A percentile compares a stretch with the other conserved stretches of the same genome.
Evolutionary conservation across 129 eudicot species (phyloP).

Genomic region (Lactuca saligna): DNA sequence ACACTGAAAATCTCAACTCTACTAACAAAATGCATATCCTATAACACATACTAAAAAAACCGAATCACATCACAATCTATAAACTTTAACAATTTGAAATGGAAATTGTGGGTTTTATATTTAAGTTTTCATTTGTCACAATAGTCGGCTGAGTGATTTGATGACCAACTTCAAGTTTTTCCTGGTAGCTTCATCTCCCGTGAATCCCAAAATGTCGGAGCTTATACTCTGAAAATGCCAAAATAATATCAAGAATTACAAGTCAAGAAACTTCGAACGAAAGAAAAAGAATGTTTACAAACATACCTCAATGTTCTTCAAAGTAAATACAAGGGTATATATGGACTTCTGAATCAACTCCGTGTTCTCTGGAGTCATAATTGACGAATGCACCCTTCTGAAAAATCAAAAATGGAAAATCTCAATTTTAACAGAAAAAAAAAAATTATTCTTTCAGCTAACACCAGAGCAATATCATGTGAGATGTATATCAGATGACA

Average conservation of each 20-base stretch:
- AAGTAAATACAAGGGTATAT: conserved; percentile 72
- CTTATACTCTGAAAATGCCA: conserved; percentile 60
- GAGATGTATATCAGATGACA: not conserved
- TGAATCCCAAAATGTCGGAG: conserved; percentile 79
- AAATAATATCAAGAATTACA: not conserved
- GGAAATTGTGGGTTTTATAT: not conserved
- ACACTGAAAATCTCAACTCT: conserved; percentile 17
- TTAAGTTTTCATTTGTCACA: conserved; percentile 33
- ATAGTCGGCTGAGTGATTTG: conserved; percentile 72
- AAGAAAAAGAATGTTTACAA: not conserved
- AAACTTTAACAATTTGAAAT: conserved; percentile 18
- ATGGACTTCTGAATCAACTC: conserved; percentile 84
- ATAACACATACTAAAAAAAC: conserved; percentile 24
- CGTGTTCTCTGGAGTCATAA: conserved; percentile 87
- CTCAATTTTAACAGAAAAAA: not conserved
- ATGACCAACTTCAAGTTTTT: conserved; percentile 69
- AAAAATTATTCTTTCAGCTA: too few species aligned
- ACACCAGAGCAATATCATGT: too few species aligned
- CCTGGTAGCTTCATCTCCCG: conserved; percentile 93
- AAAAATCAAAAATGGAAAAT: conserved; percentile 22
- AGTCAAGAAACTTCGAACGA: not conserved
- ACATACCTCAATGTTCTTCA: conserved; percentile 84
- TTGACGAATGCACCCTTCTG: conserved; percentile 73
- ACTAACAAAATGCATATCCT: conserved; percentile 32
- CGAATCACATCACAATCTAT: conserved; percentile 22